These are phyloP conservation scores for Phytophthora syringae DNA, from an alignment of 352 stramenopile genomes.

Conservation along the genomic window DNA sequence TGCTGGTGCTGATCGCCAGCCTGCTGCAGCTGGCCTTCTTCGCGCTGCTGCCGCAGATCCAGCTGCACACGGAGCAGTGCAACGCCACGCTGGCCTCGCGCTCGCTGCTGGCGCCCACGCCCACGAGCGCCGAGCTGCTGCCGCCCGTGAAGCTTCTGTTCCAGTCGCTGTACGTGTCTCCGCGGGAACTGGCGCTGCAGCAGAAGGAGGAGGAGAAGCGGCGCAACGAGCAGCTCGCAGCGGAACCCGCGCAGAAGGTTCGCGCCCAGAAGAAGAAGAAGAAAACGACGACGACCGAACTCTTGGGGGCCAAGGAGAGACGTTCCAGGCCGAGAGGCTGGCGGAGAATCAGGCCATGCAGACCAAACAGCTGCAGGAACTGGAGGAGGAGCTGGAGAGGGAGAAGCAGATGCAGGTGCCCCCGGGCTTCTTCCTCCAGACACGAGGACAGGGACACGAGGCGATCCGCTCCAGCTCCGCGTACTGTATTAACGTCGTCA, in stretches of 20 bases:
- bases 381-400: slow-evolving; percentile 26
- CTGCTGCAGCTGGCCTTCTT: slow-evolving; percentile 82
- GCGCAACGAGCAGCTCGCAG: slow-evolving; percentile 36
- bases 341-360: slow-evolving; percentile 17
- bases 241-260: slow-evolving; percentile 30
- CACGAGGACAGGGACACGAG: slow-evolving; percentile 75
- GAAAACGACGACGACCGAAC: slow-evolving; percentile 5
- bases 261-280: slow-evolving; percentile 23
- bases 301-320: slow-evolving; percentile 17
- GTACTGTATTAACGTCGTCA: slow-evolving; percentile 86
- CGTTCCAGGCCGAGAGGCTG: slow-evolving; percentile 25
- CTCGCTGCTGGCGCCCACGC: slow-evolving; percentile 38
- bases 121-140: slow-evolving; percentile 56
- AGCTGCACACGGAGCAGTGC: slow-evolving; percentile 68
- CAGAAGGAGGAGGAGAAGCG: slow-evolving; percentile 50
- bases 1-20: slow-evolving; percentile 76
- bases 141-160: slow-evolving; percentile 78
- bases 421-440: slow-evolving; percentile 76
- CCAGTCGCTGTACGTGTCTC: slow-evolving; percentile 79
- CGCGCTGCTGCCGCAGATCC: slow-evolving; percentile 68
- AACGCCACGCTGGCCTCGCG: slow-evolving; percentile 58
- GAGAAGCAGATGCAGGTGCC: slow-evolving; percentile 41
- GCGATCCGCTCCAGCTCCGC: slow-evolving; percentile 54
- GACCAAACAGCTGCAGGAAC: slow-evolving; percentile 10
- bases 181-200: slow-evolving; percentile 53